These are phyloP conservation scores for Clonostachys chloroleuca DNA, from an alignment of 2,329 filamentous ascomycete species.

Conservation along the genomic window DNA sequence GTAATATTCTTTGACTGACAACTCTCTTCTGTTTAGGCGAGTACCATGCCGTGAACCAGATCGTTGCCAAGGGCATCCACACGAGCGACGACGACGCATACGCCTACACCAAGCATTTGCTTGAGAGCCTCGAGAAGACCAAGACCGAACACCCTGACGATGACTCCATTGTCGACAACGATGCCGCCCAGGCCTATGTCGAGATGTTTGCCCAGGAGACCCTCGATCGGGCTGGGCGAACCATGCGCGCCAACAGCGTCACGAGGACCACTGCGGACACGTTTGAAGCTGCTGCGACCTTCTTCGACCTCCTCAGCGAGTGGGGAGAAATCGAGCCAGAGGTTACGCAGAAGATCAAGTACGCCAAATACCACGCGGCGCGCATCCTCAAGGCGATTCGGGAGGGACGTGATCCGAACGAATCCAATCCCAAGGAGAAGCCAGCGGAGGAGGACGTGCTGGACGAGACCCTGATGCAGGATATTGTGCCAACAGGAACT, in stretches of 20 bases:
- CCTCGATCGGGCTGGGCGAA: slow-evolving; percentile 77
- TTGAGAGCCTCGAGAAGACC: slow-evolving; percentile 78
- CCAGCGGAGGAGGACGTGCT: not conserved
- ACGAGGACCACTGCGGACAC: slow-evolving; percentile 88
- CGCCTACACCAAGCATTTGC: slow-evolving; percentile 74
- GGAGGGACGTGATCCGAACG: slow-evolving; percentile 87
- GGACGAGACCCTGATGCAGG: slow-evolving; percentile 18
- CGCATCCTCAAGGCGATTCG: slow-evolving; percentile 89
- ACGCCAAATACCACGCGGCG: slow-evolving; percentile 91
- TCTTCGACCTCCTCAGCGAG: slow-evolving; percentile 82
- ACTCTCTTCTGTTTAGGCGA: slow-evolving; percentile 52
- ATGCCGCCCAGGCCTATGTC: slow-evolving; percentile 84
- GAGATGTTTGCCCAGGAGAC: slow-evolving; percentile 92
- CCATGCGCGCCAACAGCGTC: slow-evolving; percentile 77
- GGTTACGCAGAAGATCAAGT: slow-evolving; percentile 83
- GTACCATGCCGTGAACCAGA: slow-evolving; percentile 90
- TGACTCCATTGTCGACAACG: slow-evolving; percentile 80
- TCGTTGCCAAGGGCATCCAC: slow-evolving; percentile 78
- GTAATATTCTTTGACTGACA: not conserved
- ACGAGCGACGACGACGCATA: slow-evolving; percentile 72
- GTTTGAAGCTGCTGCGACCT: slow-evolving; percentile 87
- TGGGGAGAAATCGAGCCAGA: slow-evolving; percentile 77
- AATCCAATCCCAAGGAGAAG: slow-evolving; percentile 64
- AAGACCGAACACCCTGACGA: slow-evolving; percentile 65
- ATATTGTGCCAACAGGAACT: slow-evolving; percentile 45